Evolutionary conservation across 805 yeast genomes (phyloP).

Genomic region (Wickerhamiella kurtzmanii): DNA sequence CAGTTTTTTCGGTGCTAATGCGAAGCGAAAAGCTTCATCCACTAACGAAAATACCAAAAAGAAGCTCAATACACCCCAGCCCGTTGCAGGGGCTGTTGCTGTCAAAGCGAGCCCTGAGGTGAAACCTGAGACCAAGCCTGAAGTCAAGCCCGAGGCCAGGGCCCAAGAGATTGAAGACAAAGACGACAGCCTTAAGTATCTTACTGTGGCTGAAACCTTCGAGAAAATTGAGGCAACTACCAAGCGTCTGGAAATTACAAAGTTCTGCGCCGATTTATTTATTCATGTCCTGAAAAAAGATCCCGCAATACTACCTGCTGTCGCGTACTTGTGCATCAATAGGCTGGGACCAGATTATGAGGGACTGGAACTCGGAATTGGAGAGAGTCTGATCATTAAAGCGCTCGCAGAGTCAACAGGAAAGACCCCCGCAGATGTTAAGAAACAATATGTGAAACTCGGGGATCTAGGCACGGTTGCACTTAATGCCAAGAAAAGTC

Average conservation of each 20-base stretch:
- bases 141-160: neutral
- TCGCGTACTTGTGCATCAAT: constrained; percentile 77
- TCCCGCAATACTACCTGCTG: constrained; percentile 44
- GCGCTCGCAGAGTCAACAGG: constrained; percentile 89
- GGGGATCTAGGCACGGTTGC: constrained; percentile 94
- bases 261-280: constrained; percentile 62
- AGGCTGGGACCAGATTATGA: constrained; percentile 92
- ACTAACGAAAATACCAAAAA: constrained; percentile 1
- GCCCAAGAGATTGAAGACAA: neutral
- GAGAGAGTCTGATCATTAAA: constrained; percentile 77
- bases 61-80: neutral
- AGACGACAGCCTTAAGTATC: constrained; percentile 23
- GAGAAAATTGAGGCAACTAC: constrained; percentile 68
- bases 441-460: constrained; percentile 54
- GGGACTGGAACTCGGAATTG: constrained; percentile 85
- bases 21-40: constrained; percentile 8
- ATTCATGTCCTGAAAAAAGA: constrained; percentile 44
- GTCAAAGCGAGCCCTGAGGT: neutral
- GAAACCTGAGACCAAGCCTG: neutral
- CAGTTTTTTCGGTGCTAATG: constrained; percentile 14
- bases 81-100: neutral
- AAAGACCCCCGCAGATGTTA: constrained; percentile 54
- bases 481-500: constrained; percentile 64
- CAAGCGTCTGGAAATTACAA: constrained; percentile 69
- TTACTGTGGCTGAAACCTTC: constrained; percentile 48